Evolutionary conservation across 2,329 filamentous ascomycete species (phyloP), one percentile per base, ranked within the genome.

Genomic region (Trichoderma harzianum): DNA sequence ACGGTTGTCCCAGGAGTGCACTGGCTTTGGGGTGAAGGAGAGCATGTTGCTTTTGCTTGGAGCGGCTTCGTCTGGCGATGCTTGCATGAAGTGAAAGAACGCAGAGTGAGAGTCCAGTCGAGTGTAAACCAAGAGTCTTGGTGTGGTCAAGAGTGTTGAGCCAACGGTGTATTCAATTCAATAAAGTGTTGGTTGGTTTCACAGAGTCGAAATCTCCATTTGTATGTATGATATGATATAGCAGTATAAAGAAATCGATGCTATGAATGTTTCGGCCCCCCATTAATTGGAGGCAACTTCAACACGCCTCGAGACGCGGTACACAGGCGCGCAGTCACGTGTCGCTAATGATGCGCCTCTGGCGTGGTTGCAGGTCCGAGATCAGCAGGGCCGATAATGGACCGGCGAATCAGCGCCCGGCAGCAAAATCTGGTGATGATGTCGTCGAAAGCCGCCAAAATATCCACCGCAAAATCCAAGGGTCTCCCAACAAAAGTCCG

Each of bases 1-100:
- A 18, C 83, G 83, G 78, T 85, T 79, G 63, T 83, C 80, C 79
- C 84, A 85, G 36, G 80, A 77, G 70, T 86, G 84, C 64, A 83
- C 80, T 21, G 85, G 83, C n/a, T 82, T 76, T 43, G 81, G 77
- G 10, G 82, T 78, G 72, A 84, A 78, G n/a, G 83, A 82, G 74
- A 84, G 79, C 83, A 85, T 85, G 36, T 75, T 80, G 70, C 72
- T 60, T 60, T 75, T 80, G 70, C 72, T 55, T 62, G 66, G 70
- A 73, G 77, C 43, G 43, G 61, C 24, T 7, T 73, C 51, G 78
- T 77, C 78, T 80, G 81, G 68, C 76, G 77, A 72, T 77, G 76
- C 74, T 81, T 80, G 74, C 81, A 83, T 80, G 73, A 72, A 51
- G 18, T 5, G 28, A 43, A 24, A 16, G 32, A 11, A 24, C 26